Percentiles rank a stretch among this genome's conserved stretches.
These are phyloP conservation scores for Amaranthus hypochondriacus DNA, from an alignment of 148 eudicot genomes.

Conservation along the genomic window DNA sequence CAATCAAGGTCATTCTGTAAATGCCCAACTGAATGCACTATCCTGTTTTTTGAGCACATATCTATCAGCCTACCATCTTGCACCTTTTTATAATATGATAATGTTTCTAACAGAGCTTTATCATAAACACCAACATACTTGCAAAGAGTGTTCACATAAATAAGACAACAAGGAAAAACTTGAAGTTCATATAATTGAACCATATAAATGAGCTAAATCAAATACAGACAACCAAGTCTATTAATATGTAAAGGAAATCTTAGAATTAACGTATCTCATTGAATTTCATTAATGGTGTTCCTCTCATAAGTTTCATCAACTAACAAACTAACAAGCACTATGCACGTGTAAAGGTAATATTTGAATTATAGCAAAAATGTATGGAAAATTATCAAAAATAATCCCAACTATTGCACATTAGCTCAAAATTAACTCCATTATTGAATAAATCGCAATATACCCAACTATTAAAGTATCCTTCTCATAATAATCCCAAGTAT, in stretches of 20 bases:
- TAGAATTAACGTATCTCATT: not conserved
- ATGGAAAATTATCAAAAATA: no score
- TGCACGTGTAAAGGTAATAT: no score
- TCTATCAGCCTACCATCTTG: not conserved
- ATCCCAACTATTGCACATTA: no score
- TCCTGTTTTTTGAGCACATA: not conserved
- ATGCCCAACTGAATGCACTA: not conserved
- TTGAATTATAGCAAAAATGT: no score
- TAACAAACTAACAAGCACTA: no score
- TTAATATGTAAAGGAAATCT: not conserved
- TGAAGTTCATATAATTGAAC: not conserved
- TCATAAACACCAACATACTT: not conserved
- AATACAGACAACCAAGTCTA: not conserved
- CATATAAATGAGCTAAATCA: constrained; percentile 1
- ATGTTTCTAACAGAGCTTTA: not conserved
- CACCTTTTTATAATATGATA: not conserved
- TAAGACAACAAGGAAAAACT: not conserved
- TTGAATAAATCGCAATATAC: no score
- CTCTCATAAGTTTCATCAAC: no score
- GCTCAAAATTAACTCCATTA: no score
- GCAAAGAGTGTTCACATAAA: not conserved
- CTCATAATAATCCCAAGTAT: no score
- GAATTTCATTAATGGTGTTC: no score
- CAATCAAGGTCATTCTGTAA: not conserved
- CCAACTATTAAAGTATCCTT: no score